Base-by-base conservation (phyloP, 306 rosid genomes). In the Fragaria iinumae region DNA sequence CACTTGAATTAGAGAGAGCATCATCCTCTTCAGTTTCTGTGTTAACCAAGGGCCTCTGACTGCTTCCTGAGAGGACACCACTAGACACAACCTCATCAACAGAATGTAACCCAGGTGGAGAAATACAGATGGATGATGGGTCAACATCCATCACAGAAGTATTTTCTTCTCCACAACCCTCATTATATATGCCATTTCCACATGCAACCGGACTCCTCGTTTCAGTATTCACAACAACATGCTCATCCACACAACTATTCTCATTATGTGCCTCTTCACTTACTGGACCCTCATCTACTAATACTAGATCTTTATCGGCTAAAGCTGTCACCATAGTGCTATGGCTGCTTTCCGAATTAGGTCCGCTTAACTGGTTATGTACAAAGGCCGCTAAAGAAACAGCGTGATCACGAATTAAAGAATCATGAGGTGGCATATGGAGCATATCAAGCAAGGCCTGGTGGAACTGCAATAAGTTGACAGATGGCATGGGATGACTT, bases 351-450 rank as follows among this genome's bases (percentile, higher is more conserved):
- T 84, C 97, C 23, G 66, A 67, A 83, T 81, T 80, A 10, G 87
- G 78, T 23, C 72, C 76, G 68, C 81, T 80, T 76, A 94, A 80
- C 84, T 89, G 90, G 77, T 84, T 86, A 83, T 87, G 94, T 63
- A 91, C 91, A 50, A 89, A 86, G 72, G 87, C 91, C 18, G 96
- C 95, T 72, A 90, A 79, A 16, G 97, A 87, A 74, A 90, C 82
- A 7, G 95, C 97, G 23, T 94, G 96, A 78, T 92, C 97, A 71
- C 85, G 87, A 67, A 90, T 88, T 78, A 92, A 79, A 68, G 97
- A 91, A 88, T 94, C 97, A 81, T 74, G 88, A 50, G 96, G 98
- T 32, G 96, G 95, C 83, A 96, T 81, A 64, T 72, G 86, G 34
- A 89, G 86, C 88, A 92, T 77, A 74, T 81, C 86, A 52, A 81